These are phyloP conservation scores for Moesziomyces antarcticus DNA, from an alignment of 1,284 basidiomycete species.

Conservation along the genomic window DNA sequence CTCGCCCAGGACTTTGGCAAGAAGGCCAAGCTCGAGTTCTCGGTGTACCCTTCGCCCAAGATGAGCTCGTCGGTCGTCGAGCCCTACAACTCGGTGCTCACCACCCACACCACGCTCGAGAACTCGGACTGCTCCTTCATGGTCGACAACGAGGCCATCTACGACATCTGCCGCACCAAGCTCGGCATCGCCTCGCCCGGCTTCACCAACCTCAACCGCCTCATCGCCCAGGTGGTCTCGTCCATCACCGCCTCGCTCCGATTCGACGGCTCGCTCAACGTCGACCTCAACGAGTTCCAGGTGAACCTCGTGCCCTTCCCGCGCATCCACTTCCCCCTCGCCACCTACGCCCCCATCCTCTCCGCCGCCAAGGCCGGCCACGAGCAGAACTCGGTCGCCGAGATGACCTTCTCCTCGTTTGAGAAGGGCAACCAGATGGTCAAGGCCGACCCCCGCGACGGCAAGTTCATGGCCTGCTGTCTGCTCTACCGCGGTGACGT, in stretches of 20 bases:
- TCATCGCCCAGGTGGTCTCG: constrained; percentile 94
- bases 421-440: constrained; percentile 98
- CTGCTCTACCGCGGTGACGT: constrained; percentile 85
- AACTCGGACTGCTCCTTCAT: constrained; percentile 91
- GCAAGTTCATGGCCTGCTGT: constrained; percentile 85
- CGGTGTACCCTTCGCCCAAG: constrained; percentile 81
- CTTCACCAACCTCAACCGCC: constrained; percentile 93
- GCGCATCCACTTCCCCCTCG: constrained; percentile 97
- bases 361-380: constrained; percentile 84
- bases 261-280: constrained; percentile 97
- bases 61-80: constrained; percentile 97
- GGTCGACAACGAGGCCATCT: constrained; percentile 75
- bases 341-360: constrained; percentile 93
- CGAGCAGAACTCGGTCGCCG: constrained; percentile 96
- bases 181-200: constrained; percentile 87
- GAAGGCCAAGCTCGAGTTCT: constrained; percentile 99
- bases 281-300: constrained; percentile 98
- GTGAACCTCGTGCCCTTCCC: constrained; percentile 87
- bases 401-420: constrained; percentile 99
- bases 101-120: constrained; percentile 98
- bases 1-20: constrained; percentile 98
- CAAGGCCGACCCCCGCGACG: constrained; percentile 69
- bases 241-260: constrained; percentile 96
- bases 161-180: constrained; percentile 98
- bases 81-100: constrained; percentile 98